These are phyloP conservation scores for Coniochaeta pulveracea DNA, from an alignment of 2,329 filamentous ascomycete species.

Conservation along the genomic window DNA sequence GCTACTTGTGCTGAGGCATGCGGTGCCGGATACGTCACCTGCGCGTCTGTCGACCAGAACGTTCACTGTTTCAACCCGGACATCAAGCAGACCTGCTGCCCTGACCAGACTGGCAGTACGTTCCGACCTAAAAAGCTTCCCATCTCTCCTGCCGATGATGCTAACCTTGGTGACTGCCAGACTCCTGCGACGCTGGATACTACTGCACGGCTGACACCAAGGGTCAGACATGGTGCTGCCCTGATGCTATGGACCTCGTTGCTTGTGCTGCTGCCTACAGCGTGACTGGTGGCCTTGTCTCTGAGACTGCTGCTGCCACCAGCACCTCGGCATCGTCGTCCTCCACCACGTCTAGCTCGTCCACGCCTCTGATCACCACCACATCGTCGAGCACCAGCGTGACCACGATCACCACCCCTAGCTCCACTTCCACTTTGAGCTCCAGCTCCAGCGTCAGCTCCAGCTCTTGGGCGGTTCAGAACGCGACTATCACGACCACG, in stretches of 20 bases:
- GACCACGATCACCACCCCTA: conserved; percentile 7
- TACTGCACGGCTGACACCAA: conserved; percentile 47
- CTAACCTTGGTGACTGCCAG: conserved; percentile 21
- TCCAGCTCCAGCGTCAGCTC: conserved; percentile 9
- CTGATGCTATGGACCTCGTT: conserved; percentile 37
- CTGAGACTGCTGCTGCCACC: conserved; percentile 28
- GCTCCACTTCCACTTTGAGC: conserved; percentile 6
- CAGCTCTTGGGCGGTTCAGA: conserved; percentile 8
- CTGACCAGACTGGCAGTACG: conserved; percentile 44
- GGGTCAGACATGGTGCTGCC: conserved; percentile 48
- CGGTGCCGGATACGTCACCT: conserved; percentile 36
- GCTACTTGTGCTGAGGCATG: conserved; percentile 44
- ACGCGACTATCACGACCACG: conserved; percentile 9
- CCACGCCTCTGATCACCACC: conserved; percentile 5
- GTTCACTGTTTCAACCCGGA: conserved; percentile 48
- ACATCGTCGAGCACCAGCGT: conserved; percentile 3
- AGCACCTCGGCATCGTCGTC: conserved; percentile 13
- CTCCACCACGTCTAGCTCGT: conserved; percentile 5
- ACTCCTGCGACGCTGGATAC: conserved; percentile 49
- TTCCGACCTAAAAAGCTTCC: too few species aligned
- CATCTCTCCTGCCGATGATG: not conserved
- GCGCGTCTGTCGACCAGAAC: conserved; percentile 33
- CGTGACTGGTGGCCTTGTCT: conserved; percentile 35
- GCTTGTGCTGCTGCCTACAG: conserved; percentile 41
- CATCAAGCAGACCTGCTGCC: conserved; percentile 44